Percentiles rank a stretch among this genome's conserved stretches.
Conservation (phyloP, 2,329 filamentous ascomycete species). For the Calonectria montana region DNA sequence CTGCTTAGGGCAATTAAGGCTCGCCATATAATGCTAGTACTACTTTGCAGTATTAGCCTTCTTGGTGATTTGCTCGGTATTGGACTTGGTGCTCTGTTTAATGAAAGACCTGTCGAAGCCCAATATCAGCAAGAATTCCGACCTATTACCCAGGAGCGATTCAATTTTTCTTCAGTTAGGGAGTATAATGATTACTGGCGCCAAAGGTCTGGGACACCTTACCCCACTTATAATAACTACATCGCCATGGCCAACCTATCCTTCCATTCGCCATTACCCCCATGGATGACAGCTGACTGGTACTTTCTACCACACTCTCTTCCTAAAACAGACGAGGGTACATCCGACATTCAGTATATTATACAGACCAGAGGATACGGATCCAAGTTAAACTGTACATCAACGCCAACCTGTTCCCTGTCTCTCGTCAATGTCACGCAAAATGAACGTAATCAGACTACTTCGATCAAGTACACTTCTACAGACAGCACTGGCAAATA, state of each 20-base stretch:
- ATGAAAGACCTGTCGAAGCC: neutral
- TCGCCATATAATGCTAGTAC: neutral
- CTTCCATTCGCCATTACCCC: neutral
- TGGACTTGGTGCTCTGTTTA: conserved; percentile 9
- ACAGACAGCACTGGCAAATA: neutral
- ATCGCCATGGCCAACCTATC: neutral
- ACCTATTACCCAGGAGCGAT: neutral
- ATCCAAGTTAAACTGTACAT: neutral
- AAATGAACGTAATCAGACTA: neutral
- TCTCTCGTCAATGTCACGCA: neutral
- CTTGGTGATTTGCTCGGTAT: neutral
- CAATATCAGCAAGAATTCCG: neutral
- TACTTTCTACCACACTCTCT: neutral
- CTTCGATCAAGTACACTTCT: neutral
- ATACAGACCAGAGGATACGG: neutral
- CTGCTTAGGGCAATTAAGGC: neutral
- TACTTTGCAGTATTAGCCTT: neutral
- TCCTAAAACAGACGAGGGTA: neutral
- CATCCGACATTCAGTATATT: neutral
- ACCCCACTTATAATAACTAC: neutral
- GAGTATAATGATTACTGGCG: neutral
- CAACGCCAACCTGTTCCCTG: neutral
- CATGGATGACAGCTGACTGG: conserved; percentile 7
- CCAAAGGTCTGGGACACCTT: too few relatives aligned
- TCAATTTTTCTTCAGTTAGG: neutral